These are phyloP conservation scores for Cryptococcus floricola DNA, from an alignment of 1,284 basidiomycete species.

Conservation along the genomic window DNA sequence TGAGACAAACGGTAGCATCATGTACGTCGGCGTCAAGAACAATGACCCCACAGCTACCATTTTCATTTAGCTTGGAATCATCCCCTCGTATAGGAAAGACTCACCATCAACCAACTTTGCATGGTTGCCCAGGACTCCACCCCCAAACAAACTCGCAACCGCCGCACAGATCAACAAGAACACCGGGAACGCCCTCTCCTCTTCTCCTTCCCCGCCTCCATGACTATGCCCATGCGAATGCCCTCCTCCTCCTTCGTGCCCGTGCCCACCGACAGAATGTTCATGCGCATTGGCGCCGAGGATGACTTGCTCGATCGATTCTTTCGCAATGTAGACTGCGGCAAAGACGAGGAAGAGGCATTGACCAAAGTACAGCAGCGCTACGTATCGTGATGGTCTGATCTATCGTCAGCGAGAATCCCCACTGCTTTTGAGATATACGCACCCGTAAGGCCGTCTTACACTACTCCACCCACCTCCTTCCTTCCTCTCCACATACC, in stretches of 20 bases:
- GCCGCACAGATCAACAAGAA: conserved; percentile 58
- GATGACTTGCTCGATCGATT: conserved; percentile 78
- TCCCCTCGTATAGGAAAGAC: conserved; percentile 28
- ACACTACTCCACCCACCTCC: conserved; percentile 37
- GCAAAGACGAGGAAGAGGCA: conserved; percentile 85
- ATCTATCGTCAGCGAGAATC: conserved; percentile 5
- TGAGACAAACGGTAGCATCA: conserved; percentile 16
- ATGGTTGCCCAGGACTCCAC: conserved; percentile 63
- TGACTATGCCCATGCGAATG: conserved; percentile 21
- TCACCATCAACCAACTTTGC: conserved; percentile 63
- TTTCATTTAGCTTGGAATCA: neutral
- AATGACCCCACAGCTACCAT: conserved; percentile 37
- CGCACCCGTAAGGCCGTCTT: conserved; percentile 66
- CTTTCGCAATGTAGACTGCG: conserved; percentile 88
- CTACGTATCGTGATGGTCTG: conserved; percentile 69
- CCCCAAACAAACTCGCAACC: conserved; percentile 48
- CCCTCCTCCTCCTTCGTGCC: conserved; percentile 21
- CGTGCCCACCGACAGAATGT: conserved; percentile 55
- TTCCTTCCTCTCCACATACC: conserved; percentile 53
- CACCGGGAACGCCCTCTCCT: conserved; percentile 53
- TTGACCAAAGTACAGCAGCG: conserved; percentile 79
- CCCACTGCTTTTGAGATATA: conserved; percentile 6
- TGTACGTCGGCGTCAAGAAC: conserved; percentile 30
- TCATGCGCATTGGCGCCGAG: conserved; percentile 56
- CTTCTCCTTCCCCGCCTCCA: conserved; percentile 16